These are phyloP conservation scores for Fraxinus quadrangulata DNA, from an alignment of 257 asterid genomes.

Conservation along the genomic window DNA sequence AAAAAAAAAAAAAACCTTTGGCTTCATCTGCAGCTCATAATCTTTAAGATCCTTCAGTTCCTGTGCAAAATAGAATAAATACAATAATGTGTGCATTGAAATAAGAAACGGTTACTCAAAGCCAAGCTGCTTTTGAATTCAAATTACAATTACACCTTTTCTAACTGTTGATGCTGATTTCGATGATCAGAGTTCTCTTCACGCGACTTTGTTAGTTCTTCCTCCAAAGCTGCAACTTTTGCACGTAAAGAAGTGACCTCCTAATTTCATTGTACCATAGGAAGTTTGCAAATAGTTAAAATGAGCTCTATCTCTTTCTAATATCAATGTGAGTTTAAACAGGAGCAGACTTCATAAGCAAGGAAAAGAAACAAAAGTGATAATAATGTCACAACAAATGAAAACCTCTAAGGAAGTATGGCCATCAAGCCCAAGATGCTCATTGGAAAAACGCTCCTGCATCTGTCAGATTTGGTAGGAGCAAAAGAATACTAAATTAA, in stretches of 20 bases:
- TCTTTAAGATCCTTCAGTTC: constrained; percentile 87
- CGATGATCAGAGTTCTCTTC: constrained; percentile 60
- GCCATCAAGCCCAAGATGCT: constrained; percentile 54
- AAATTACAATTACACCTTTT: constrained; percentile 14
- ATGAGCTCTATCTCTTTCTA: not conserved
- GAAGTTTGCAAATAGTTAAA: not conserved
- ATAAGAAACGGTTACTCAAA: constrained; percentile 12
- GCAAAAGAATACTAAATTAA: constrained; percentile 4
- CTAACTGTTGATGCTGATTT: constrained; percentile 31
- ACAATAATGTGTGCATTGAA: constrained; percentile 19
- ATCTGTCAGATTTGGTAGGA: constrained; percentile 9
- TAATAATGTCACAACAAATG: not conserved
- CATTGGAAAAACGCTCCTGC: constrained; percentile 62
- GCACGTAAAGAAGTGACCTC: constrained; percentile 65
- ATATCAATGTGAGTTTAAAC: not conserved
- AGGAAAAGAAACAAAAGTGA: not conserved
- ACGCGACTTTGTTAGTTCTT: constrained; percentile 59
- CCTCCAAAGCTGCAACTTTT: constrained; percentile 68
- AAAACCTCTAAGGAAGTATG: constrained; percentile 60
- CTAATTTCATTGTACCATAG: constrained; percentile 35
- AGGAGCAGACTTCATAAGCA: not conserved
- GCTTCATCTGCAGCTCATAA: constrained; percentile 76
- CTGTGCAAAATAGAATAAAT: constrained; percentile 46
- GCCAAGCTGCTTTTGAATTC: not conserved
- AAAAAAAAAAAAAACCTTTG: constrained; percentile 57